A percentile compares a stretch with the other conserved stretches of the same genome.
phyloP scores from a whole-genome alignment of 768 basidiomycete species.

The Megacollybia marginata region DNA sequence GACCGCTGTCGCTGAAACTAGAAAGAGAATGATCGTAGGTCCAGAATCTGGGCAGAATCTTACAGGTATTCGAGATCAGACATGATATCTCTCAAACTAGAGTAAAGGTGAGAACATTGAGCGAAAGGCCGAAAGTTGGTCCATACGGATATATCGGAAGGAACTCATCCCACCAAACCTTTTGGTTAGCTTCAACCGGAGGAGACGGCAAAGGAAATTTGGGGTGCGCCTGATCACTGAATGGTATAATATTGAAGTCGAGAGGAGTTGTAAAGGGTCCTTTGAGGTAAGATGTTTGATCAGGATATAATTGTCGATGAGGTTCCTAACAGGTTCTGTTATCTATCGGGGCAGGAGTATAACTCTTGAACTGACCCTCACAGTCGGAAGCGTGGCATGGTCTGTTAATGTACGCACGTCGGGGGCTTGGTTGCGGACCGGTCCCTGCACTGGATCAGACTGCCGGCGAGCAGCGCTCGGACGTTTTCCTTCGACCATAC shows the following conservation, averaged over 20 bases:
- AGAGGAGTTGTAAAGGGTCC: background rate
- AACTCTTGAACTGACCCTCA: no score
- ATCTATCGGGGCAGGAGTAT: no score
- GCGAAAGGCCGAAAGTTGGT: constrained; percentile 26
- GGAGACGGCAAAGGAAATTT: constrained; percentile 38
- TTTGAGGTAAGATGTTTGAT: background rate
- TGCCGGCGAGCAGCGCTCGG: background rate
- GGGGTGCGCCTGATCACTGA: background rate
- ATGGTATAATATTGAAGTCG: no score
- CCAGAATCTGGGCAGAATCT: background rate
- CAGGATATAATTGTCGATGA: background rate
- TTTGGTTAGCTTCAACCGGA: constrained; percentile 57
- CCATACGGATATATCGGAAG: constrained; percentile 44
- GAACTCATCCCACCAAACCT: constrained; percentile 76
- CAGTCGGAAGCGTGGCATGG: no score
- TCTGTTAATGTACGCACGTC: no score
- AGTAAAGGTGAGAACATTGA: constrained; percentile 33
- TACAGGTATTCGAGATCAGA: background rate
- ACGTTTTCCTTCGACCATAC: background rate
- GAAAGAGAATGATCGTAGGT: background rate
- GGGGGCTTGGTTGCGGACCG: no score
- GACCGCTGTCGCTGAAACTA: constrained; percentile 58
- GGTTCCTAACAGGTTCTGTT: background rate
- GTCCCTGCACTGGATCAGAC: no score
- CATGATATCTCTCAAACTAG: constrained; percentile 26